phyloP scores from a whole-genome alignment of 768 basidiomycete species.

The Kockovaella imperatae region DNA sequence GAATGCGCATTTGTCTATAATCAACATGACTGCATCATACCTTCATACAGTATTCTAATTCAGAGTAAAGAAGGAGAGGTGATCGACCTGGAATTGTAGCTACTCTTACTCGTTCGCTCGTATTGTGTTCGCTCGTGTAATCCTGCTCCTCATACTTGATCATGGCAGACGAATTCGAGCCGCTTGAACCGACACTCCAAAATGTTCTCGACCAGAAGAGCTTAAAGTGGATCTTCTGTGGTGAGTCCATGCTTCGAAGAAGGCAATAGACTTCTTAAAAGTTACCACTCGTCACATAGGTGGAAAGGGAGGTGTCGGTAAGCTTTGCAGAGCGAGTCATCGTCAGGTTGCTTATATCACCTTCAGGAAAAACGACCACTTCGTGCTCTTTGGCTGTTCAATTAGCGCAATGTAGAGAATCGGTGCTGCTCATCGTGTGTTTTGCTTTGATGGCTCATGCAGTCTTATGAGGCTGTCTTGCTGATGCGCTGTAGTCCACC shows the following conservation, averaged over 20 bases:
- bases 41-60: no score
- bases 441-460: background rate
- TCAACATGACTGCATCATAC: no score
- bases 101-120: no score
- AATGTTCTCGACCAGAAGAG: constrained; percentile 85
- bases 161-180: constrained; percentile 49
- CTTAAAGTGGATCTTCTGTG: constrained; percentile 98
- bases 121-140: no score
- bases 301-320: constrained; percentile 97
- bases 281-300: constrained; percentile 50
- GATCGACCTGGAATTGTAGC: no score
- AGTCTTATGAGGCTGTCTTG: background rate
- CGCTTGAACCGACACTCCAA: constrained; percentile 76
- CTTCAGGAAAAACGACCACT: constrained; percentile 88
- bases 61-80: no score
- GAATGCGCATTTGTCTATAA: no score
- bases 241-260: constrained; percentile 50
- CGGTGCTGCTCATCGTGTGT: constrained; percentile 91
- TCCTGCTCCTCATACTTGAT: background rate
- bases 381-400: constrained; percentile 97
- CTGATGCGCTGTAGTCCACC: constrained; percentile 63
- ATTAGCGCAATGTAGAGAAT: constrained; percentile 77
- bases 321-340: constrained; percentile 37
- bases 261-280: background rate
- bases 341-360: background rate